Base-by-base conservation (phyloP, 345 rosid species). In the Citrus maxima region DNA sequence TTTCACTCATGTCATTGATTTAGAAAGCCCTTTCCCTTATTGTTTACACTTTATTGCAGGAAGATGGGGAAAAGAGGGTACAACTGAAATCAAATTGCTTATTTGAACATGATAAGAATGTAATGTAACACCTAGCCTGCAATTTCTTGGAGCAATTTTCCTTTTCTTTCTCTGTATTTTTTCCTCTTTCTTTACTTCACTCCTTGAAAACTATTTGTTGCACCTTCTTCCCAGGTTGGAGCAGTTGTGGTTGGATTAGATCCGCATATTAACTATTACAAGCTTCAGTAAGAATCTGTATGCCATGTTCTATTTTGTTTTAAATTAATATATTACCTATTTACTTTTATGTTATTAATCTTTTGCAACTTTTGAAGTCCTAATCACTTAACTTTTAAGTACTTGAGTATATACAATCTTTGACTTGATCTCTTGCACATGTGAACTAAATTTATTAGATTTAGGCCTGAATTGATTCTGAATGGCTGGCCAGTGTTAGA, bases 201-300 rank as follows among this genome's bases (percentile, higher is more conserved):
- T 77, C 30, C 64, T 67, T 79, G 70, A 61, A 66, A 70, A 80
- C 77, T 62, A 13, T 79, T 67, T 64, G 71, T 81, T 79, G 75
- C 78, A 62, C 79, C 59, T 75, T 38, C n/a, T 67, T 79, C 73
- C 32, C 88, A 91, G 99, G 99, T 92, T 71, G 99, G 99, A 84
- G 99, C 98, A 42, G 97, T 95, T 75, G 95, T 93, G 76, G 98
- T 93, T 63, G 98, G 98, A 72, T 54, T 92, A 62, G 98, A 95
- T 78, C 97, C 95, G 28, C 49, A 72, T 67, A 88, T 95, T 73
- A 95, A 95, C 90, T 93, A 88, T 83, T 94, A 89, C 87, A 95
- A 95, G 90, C 98, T 95, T 82, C 98, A 92, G 98, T 91, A 88
- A 85, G 97, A 79, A 64, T 64, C 81, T 78, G 69, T 28, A 35